These are phyloP conservation scores for Globisporangium sylvaticum DNA, from an alignment of 352 stramenopile genomes.

Conservation along the genomic window DNA sequence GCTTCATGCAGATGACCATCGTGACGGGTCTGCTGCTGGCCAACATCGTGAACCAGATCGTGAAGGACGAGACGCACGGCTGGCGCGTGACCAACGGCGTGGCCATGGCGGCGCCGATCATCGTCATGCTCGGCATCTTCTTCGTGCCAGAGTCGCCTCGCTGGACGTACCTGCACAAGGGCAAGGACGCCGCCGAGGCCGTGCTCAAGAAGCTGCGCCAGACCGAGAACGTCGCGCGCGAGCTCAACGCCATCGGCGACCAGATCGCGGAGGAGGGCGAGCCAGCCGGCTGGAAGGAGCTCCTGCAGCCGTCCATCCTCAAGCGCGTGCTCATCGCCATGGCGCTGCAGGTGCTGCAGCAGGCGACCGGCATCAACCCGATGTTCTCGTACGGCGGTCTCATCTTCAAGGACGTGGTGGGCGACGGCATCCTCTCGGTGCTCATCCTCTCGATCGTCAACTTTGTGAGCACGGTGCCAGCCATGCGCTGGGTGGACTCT, in stretches of 20 bases:
- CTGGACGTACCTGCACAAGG: conserved; percentile 32
- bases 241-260: conserved; percentile 30
- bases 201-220: conserved; percentile 24
- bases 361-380: conserved; percentile 42
- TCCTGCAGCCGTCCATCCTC: conserved; percentile 21
- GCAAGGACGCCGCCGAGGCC: conserved; percentile 26
- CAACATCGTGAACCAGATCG: conserved; percentile 25
- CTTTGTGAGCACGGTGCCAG: conserved; percentile 37
- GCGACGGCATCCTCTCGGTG: conserved; percentile 8
- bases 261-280: conserved; percentile 17
- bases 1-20: conserved; percentile 35
- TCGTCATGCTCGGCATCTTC: conserved; percentile 38
- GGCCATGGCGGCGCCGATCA: conserved; percentile 25
- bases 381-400: conserved; percentile 30
- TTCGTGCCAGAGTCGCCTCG: conserved; percentile 43
- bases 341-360: conserved; percentile 36
- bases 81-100: conserved; percentile 37
- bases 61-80: conserved; percentile 9
- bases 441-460: conserved; percentile 34
- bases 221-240: conserved; percentile 18
- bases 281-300: conserved; percentile 20
- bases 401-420: conserved; percentile 42
- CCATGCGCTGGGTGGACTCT: conserved; percentile 45
- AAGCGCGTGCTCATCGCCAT: conserved; percentile 32
- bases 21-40: conserved; percentile 26